These are phyloP conservation scores for Suillus tomentosus DNA, from an alignment of 768 basidiomycete species.

Conservation along the genomic window DNA sequence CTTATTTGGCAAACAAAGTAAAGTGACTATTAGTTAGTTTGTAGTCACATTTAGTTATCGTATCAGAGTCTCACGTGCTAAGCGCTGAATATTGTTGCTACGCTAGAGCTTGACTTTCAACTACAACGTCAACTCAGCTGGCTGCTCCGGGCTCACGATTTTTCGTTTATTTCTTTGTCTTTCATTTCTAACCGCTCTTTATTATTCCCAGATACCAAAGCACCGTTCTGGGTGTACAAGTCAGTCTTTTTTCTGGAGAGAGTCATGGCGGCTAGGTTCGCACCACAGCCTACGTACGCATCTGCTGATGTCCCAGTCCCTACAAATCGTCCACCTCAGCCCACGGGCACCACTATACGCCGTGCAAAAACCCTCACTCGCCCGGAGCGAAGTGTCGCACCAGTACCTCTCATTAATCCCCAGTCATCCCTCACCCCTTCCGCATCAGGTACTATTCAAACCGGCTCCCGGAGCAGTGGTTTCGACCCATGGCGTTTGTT, in stretches of 20 bases:
- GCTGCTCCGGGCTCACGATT: conserved; percentile 20
- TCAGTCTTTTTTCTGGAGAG: conserved; percentile 5
- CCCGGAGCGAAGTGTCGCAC: conserved; percentile 93
- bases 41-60: not conserved
- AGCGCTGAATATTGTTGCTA: not conserved
- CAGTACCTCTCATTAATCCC: conserved; percentile 92
- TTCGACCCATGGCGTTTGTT: conserved; percentile 80
- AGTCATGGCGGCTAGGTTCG: conserved; percentile 28
- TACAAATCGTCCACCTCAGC: conserved; percentile 53
- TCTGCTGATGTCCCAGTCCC: conserved; percentile 67
- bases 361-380: conserved; percentile 95
- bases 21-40: not conserved
- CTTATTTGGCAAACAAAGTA: conserved; percentile 2
- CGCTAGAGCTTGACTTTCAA: conserved; percentile 2
- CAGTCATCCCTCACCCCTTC: conserved; percentile 46
- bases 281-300: conserved; percentile 21
- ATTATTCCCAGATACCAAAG: conserved; percentile 5
- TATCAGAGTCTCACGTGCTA: not conserved
- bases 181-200: conserved; percentile 20
- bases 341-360: conserved; percentile 63
- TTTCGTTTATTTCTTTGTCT: conserved; percentile 21
- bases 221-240: conserved; percentile 5
- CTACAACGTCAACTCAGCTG: conserved; percentile 12
- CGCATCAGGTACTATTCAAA: conserved; percentile 39
- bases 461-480: conserved; percentile 29